Percentiles rank a stretch among this genome's conserved stretches.
phyloP scores from a whole-genome alignment of 2,329 filamentous ascomycete genomes.

The Cladophialophora carrionii region DNA sequence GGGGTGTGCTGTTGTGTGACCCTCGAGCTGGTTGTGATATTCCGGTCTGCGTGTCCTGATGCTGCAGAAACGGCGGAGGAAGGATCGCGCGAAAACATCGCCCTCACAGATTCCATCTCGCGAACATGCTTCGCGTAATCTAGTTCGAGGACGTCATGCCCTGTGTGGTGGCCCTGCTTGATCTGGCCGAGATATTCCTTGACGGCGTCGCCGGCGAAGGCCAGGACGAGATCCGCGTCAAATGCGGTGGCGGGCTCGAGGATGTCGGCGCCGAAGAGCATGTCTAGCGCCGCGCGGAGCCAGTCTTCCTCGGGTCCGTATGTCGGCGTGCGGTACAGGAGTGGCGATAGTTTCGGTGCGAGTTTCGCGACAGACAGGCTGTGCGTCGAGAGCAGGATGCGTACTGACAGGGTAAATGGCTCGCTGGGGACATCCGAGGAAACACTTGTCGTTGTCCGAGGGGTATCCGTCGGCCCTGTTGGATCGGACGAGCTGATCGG shows the following conservation, averaged over 20 bases:
- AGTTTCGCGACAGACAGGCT: slow-evolving; percentile 16
- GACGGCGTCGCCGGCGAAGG: slow-evolving; percentile 21
- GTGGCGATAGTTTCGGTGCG: slow-evolving; percentile 11
- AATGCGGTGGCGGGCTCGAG: slow-evolving; percentile 22
- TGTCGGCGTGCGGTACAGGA: slow-evolving; percentile 29
- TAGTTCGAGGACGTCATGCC: slow-evolving; percentile 21
- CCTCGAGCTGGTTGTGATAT: neutral
- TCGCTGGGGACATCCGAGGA: slow-evolving; percentile 14
- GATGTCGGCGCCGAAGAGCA: slow-evolving; percentile 17
- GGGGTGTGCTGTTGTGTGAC: neutral
- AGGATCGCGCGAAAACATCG: slow-evolving; percentile 20
- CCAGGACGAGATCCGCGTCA: slow-evolving; percentile 21
- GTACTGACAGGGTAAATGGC: slow-evolving; percentile 21
- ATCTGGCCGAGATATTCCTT: slow-evolving; percentile 22
- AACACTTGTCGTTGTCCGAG: slow-evolving; percentile 23
- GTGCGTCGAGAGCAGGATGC: slow-evolving; percentile 21
- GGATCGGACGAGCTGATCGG: slow-evolving; percentile 4
- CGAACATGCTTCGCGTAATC: slow-evolving; percentile 26
- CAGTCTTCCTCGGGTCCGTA: slow-evolving; percentile 33
- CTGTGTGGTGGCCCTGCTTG: neutral
- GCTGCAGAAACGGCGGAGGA: neutral
- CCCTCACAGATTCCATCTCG: slow-evolving; percentile 25
- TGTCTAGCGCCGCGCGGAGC: slow-evolving; percentile 29
- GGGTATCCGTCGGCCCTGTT: neutral
- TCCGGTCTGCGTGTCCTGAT: neutral